Conservation (phyloP, 208 protist species). For the Leptomonas seymouri region DNA sequence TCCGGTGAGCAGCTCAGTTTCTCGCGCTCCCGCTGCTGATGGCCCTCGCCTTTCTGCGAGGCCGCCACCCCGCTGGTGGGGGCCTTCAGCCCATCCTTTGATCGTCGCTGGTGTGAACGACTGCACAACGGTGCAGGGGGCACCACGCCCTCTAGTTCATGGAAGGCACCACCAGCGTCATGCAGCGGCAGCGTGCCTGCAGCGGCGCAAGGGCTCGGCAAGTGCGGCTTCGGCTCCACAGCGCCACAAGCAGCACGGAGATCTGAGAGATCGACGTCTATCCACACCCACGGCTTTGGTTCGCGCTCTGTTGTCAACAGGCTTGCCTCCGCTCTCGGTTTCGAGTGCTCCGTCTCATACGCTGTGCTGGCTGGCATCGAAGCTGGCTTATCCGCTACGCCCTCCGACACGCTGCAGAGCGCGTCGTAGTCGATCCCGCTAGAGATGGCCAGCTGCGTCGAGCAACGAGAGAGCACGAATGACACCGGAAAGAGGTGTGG, state of each 20-base stretch:
- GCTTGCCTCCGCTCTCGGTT: no score
- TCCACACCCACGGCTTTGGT: conserved; percentile 26
- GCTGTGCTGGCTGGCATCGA: no score
- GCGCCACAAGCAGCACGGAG: conserved; percentile 26
- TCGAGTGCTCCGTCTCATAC: no score
- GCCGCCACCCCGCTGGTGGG: no score
- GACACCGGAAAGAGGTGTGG: conserved; percentile 25
- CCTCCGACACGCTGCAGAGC: background rate
- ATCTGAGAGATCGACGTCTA: conserved; percentile 17
- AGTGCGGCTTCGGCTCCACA: conserved; percentile 4
- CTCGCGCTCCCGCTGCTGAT: background rate
- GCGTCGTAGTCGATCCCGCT: conserved; percentile 26
- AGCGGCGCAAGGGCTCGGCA: background rate
- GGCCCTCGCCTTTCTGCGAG: background rate
- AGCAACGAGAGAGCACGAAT: conserved; percentile 24
- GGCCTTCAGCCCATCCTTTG: conserved; percentile 1
- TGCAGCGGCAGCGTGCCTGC: background rate
- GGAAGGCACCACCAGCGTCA: background rate
- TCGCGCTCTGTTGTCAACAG: background rate
- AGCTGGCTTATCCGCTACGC: background rate
- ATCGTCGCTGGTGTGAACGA: conserved; percentile 3
- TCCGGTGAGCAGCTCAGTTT: background rate
- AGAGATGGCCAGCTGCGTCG: conserved; percentile 23
- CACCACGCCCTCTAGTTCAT: background rate
- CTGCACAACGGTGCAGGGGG: background rate